Evolutionary conservation across 2,329 filamentous ascomycete species (phyloP), one percentile per base, ranked within the genome.

Genomic region (Beauveria sp.): DNA sequence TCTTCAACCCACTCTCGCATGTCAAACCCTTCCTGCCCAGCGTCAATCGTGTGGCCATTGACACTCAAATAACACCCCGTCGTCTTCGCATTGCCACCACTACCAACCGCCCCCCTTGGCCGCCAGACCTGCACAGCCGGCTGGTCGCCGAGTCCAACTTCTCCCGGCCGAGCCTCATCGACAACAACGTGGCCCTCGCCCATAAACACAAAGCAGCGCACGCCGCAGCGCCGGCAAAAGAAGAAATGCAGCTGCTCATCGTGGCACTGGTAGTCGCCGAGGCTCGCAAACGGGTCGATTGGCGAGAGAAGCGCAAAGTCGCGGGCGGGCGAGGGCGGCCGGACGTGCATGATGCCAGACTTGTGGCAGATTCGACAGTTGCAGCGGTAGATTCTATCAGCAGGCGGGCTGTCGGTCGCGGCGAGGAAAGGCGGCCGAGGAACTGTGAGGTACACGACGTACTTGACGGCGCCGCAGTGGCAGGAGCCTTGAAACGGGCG

Each of bases 351-450:
- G 62, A 77, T 72, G 16, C 73, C 75, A 63, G 76, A 71, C 64
- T 81, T 81, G 54, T 80, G 76, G 67, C 79, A 82, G 12, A 76
- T 73, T 12, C 69, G 76, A 67, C 79, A 82, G 63, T 81, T 82
- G 71, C 79, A 81, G 64, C 74, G 65, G 60, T 70, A 70, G 51
- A 70, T 9, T 24, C 53, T 24, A 16, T 61, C 54, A 6, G 10
- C 59, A 2, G 54, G 24, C 30, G 44, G 30, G 16, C 14, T 46
- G n/a, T 54, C 50, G 40, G 22, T 24, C 22, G 22, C 22, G 22
- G 55, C 20, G 2, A 3, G 30, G 26, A 7, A 7, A 5, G 55
- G 30, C 34, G 22, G 44, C 26, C 40, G 52, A n/a, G 77, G 77
- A 6, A 80, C 69, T 3, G 72, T 74, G 55, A 79, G 68, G 47